Evolutionary conservation across 1,284 basidiomycete genomes (phyloP).

Genomic region (Malassezia brasiliensis): DNA sequence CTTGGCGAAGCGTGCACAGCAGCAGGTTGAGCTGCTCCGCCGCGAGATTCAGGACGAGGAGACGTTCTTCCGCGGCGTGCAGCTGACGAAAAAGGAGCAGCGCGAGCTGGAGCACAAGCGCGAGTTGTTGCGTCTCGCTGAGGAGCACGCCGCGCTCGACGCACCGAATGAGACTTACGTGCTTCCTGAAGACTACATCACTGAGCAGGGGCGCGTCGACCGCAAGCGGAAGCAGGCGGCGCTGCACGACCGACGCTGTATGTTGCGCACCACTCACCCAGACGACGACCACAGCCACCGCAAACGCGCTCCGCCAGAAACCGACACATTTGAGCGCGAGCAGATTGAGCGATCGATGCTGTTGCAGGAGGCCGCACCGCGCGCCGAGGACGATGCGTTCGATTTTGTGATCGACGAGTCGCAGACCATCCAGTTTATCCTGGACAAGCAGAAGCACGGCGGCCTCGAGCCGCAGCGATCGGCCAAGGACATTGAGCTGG

Average conservation of each 20-base stretch:
- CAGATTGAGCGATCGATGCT: constrained; percentile 69
- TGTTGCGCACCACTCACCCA: neutral
- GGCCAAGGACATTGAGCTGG: constrained; percentile 61
- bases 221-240: constrained; percentile 90
- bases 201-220: constrained; percentile 97
- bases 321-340: constrained; percentile 78
- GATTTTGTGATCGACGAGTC: constrained; percentile 98
- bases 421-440: constrained; percentile 89
- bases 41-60: constrained; percentile 58
- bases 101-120: constrained; percentile 81
- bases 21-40: constrained; percentile 85
- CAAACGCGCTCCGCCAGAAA: constrained; percentile 59
- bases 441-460: constrained; percentile 56
- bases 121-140: constrained; percentile 78
- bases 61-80: constrained; percentile 37
- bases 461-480: constrained; percentile 49
- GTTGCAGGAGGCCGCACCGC: constrained; percentile 22
- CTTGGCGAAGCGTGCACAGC: constrained; percentile 84
- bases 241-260: constrained; percentile 67
- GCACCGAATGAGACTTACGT: constrained; percentile 52
- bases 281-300: constrained; percentile 59
- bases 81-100: constrained; percentile 69
- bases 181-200: constrained; percentile 67
- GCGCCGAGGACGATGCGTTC: constrained; percentile 55
- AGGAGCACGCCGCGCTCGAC: constrained; percentile 87